These are phyloP conservation scores for Claviceps purpurea DNA, from an alignment of 2,329 filamentous ascomycete genomes.

Conservation along the genomic window DNA sequence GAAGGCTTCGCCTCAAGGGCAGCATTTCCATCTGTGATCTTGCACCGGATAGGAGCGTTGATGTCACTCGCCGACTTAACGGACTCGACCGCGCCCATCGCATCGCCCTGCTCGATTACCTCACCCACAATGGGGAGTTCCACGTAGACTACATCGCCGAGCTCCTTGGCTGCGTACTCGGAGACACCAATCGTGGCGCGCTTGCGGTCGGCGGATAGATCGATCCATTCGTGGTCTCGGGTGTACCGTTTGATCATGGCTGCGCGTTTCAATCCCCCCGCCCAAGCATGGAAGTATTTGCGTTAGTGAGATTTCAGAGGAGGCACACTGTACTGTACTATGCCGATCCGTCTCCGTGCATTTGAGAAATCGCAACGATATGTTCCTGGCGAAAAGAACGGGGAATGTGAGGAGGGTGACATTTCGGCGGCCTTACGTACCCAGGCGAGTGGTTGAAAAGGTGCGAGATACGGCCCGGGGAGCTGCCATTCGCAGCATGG, in stretches of 20 bases:
- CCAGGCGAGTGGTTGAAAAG: conserved; percentile 27
- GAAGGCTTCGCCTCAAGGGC: conserved; percentile 72
- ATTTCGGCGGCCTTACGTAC: conserved; percentile 13
- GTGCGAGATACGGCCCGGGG: conserved; percentile 28
- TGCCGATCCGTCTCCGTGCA: too few relatives aligned
- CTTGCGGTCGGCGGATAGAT: conserved; percentile 70
- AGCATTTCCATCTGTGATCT: conserved; percentile 59
- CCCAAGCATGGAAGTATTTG: too few relatives aligned
- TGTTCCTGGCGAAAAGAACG: too few relatives aligned
- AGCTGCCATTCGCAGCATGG: conserved; percentile 21
- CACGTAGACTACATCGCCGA: conserved; percentile 95
- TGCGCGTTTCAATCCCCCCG: conserved; percentile 15
- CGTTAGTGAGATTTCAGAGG: too few relatives aligned
- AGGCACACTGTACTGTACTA: too few relatives aligned
- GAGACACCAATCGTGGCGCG: conserved; percentile 77
- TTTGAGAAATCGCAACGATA: too few relatives aligned
- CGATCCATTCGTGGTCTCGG: conserved; percentile 96
- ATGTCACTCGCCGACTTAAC: conserved; percentile 99
- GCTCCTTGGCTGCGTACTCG: conserved; percentile 76
- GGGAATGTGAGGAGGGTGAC: not conserved
- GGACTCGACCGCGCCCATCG: conserved; percentile 89
- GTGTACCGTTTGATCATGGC: conserved; percentile 73
- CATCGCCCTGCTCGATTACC: conserved; percentile 61
- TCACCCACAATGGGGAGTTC: conserved; percentile 68
- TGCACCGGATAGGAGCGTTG: conserved; percentile 73